These are phyloP conservation scores for Raphanus raphanistrum DNA, from an alignment of 345 rosid genomes.

Conservation along the genomic window DNA sequence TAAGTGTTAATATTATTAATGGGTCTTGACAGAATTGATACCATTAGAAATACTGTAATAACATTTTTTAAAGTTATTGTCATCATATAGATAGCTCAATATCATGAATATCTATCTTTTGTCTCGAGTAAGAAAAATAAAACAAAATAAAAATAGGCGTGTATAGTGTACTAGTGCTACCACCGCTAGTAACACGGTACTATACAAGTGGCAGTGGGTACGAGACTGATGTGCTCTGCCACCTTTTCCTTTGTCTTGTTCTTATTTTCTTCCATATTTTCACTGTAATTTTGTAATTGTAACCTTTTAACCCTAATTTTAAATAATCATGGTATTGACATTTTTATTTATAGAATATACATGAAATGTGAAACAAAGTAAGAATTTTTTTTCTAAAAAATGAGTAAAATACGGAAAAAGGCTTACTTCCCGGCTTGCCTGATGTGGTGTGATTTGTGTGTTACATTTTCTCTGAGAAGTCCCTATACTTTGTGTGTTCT, in stretches of 20 bases:
- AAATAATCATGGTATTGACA: neutral
- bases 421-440: constrained; percentile 12
- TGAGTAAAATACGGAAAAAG: neutral
- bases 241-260: neutral
- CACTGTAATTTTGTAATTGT: neutral
- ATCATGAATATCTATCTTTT: neutral
- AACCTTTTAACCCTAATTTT: neutral
- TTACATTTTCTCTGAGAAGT: constrained; percentile 35
- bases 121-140: neutral
- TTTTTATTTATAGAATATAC: neutral
- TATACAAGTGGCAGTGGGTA: neutral
- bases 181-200: neutral
- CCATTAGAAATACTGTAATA: no score
- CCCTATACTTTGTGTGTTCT: constrained; percentile 18
- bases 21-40: no score
- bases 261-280: neutral
- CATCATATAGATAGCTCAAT: neutral
- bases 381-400: neutral
- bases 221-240: neutral
- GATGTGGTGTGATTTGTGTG: constrained; percentile 42
- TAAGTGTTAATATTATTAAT: neutral
- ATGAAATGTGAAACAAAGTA: neutral
- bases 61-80: neutral
- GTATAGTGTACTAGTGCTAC: neutral
- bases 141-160: neutral